phyloP scores from a whole-genome alignment of 2,329 filamentous ascomycete genomes.

The Aplosporella prunicola region DNA sequence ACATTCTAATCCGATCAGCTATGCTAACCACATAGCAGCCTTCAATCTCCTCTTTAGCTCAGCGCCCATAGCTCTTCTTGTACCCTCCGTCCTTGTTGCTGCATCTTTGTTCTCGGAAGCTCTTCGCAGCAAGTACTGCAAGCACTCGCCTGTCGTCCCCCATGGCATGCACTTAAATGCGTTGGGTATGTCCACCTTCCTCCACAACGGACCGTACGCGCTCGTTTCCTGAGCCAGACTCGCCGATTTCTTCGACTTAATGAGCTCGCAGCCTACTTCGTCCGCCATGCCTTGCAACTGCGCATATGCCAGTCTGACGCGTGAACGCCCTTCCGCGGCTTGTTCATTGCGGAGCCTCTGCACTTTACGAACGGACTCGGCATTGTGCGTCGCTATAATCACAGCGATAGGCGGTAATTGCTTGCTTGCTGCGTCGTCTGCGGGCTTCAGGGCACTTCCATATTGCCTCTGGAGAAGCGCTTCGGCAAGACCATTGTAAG shows the following conservation, averaged over 20 bases:
- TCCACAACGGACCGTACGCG: conserved; percentile 28
- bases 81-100: conserved; percentile 44
- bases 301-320: conserved; percentile 48
- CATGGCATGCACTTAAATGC: conserved; percentile 45
- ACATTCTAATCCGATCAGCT: too few species aligned
- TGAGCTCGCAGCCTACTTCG: conserved; percentile 57
- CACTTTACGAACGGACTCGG: conserved; percentile 50
- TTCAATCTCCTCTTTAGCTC: conserved; percentile 31
- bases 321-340: conserved; percentile 27
- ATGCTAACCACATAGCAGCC: not conserved
- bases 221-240: conserved; percentile 43
- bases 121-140: conserved; percentile 58
- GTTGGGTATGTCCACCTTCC: conserved; percentile 19
- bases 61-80: conserved; percentile 40
- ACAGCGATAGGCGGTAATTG: conserved; percentile 42
- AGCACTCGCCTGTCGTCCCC: conserved; percentile 59
- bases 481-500: conserved; percentile 61
- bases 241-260: conserved; percentile 29
- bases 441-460: conserved; percentile 33
- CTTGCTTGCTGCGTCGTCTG: conserved; percentile 29
- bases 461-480: conserved; percentile 44
- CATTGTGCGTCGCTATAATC: conserved; percentile 77
- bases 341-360: conserved; percentile 37
- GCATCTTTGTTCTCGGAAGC: conserved; percentile 55
- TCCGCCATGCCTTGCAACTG: conserved; percentile 96